Conservation (phyloP, 1,284 basidiomycete species). For the Athelia sp. region DNA sequence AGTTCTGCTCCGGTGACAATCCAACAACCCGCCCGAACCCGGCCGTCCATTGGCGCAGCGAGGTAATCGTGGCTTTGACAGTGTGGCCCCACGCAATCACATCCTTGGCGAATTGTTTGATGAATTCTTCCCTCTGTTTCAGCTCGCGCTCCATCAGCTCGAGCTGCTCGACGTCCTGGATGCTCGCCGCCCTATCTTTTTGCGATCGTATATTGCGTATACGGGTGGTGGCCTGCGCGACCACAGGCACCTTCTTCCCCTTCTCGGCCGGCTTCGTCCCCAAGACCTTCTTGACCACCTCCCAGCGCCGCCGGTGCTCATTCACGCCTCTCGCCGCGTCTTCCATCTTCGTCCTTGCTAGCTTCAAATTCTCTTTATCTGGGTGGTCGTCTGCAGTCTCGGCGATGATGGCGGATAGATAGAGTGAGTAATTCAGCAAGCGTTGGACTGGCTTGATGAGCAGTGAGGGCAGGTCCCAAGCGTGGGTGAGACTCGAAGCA, state of each 20-base stretch:
- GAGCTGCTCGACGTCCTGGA: slow-evolving; percentile 46
- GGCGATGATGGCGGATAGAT: slow-evolving; percentile 75
- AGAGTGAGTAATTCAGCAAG: slow-evolving; percentile 88
- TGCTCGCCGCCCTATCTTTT: slow-evolving; percentile 43
- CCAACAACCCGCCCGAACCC: slow-evolving; percentile 67
- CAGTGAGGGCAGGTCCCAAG: slow-evolving; percentile 91
- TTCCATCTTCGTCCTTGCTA: slow-evolving; percentile 68
- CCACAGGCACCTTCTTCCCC: slow-evolving; percentile 37
- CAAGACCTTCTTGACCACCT: slow-evolving; percentile 76
- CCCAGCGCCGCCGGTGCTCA: slow-evolving; percentile 79
- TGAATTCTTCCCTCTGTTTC: slow-evolving; percentile 45
- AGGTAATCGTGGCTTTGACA: slow-evolving; percentile 36
- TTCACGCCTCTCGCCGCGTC: slow-evolving; percentile 83
- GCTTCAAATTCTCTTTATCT: slow-evolving; percentile 63
- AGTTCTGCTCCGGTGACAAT: slow-evolving; percentile 38
- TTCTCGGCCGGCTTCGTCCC: slow-evolving; percentile 13
- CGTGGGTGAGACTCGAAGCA: slow-evolving; percentile 74
- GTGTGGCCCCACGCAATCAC: slow-evolving; percentile 55
- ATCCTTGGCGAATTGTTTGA: slow-evolving; percentile 54
- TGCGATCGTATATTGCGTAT: slow-evolving; percentile 14
- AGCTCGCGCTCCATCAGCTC: slow-evolving; percentile 57
- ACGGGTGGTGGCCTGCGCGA: slow-evolving; percentile 38
- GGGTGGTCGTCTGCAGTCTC: slow-evolving; percentile 75
- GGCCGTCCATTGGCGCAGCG: slow-evolving; percentile 54
- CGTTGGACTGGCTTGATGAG: slow-evolving; percentile 92